Conservation (phyloP, 306 rosid genomes). For the Prinsepia uniflora region DNA sequence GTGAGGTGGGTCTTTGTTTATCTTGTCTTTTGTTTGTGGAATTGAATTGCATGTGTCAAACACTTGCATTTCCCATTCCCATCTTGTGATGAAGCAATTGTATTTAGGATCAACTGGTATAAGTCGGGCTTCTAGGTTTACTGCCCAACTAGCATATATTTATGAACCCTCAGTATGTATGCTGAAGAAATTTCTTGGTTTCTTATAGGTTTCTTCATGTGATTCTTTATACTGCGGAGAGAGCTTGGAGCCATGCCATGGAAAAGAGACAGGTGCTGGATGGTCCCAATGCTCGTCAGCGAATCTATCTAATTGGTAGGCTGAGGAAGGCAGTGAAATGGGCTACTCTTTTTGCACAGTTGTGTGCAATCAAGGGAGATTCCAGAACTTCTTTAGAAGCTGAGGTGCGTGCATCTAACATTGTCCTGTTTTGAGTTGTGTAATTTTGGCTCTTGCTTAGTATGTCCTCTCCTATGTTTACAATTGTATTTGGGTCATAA, state of each 20-base stretch:
- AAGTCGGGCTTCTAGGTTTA: neutral
- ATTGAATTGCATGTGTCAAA: constrained; percentile 2
- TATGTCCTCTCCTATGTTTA: neutral
- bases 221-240: constrained; percentile 82
- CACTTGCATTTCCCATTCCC: neutral
- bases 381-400: constrained; percentile 97
- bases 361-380: constrained; percentile 86
- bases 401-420: constrained; percentile 53
- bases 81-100: neutral
- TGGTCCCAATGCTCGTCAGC: constrained; percentile 86
- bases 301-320: constrained; percentile 92
- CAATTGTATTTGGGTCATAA: neutral
- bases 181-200: constrained; percentile 19
- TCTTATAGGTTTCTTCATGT: constrained; percentile 85
- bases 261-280: constrained; percentile 94
- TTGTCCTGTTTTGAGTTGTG: constrained; percentile 7
- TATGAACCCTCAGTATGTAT: constrained; percentile 9
- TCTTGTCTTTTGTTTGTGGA: neutral
- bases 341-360: constrained; percentile 83
- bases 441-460: neutral
- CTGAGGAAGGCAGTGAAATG: constrained; percentile 94
- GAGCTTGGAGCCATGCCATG: constrained; percentile 99
- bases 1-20: constrained; percentile 52
- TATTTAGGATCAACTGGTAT: neutral
- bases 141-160: neutral